Percentiles rank a stretch among this genome's conserved stretches.
phyloP scores from a whole-genome alignment of 345 rosid species.

The Populus tremula region DNA sequence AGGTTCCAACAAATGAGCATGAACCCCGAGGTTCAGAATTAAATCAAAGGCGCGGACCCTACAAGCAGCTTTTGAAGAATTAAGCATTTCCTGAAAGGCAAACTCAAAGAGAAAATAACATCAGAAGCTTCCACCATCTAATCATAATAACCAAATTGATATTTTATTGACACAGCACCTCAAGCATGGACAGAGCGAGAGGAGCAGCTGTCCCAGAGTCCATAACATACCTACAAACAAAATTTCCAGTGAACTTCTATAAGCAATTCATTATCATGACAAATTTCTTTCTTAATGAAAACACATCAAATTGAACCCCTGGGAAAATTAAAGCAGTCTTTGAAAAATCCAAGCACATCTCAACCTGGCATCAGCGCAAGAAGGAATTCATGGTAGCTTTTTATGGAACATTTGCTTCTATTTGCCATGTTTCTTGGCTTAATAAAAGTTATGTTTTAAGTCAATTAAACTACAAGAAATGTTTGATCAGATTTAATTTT shows the following conservation, averaged over 20 bases:
- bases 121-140: conserved; percentile 26
- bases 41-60: conserved; percentile 92
- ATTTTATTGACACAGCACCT: conserved; percentile 51
- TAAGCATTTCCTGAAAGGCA: conserved; percentile 80
- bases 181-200: conserved; percentile 89
- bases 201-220: conserved; percentile 98
- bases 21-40: conserved; percentile 95
- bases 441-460: neutral
- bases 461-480: neutral
- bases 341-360: neutral
- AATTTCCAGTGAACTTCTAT: conserved; percentile 13
- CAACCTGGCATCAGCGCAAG: neutral
- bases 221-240: conserved; percentile 77
- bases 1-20: conserved; percentile 92
- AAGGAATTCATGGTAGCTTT: neutral
- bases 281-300: neutral
- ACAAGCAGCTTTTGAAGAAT: conserved; percentile 72
- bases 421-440: neutral
- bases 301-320: neutral
- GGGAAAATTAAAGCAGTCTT: neutral
- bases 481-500: neutral
- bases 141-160: conserved; percentile 12
- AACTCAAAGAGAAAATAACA: conserved; percentile 15
- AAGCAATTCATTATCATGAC: neutral
- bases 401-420: neutral